A percentile compares a stretch with the other conserved stretches of the same genome.
phyloP scores from a whole-genome alignment of 305 asterid species.

The Euphrasia arctica region DNA sequence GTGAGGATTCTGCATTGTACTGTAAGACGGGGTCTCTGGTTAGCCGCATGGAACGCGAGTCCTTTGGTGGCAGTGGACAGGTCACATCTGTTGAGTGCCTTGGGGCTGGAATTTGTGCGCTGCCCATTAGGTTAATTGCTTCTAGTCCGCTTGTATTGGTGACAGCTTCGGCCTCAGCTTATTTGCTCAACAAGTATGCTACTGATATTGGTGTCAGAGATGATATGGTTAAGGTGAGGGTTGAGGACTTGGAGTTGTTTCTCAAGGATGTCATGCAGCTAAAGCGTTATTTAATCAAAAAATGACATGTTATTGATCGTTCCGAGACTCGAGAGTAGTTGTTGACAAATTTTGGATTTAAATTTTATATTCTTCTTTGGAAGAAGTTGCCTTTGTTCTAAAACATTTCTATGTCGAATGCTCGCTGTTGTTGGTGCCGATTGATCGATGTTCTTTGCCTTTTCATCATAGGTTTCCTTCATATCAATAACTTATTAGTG shows the following conservation, averaged over 20 bases:
- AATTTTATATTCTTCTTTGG: too few relatives aligned
- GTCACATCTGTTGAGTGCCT: slow-evolving; percentile 50
- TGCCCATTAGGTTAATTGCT: slow-evolving; percentile 47
- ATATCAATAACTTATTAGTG: too few relatives aligned
- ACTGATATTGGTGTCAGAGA: slow-evolving; percentile 57
- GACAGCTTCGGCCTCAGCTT: slow-evolving; percentile 54
- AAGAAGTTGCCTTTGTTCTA: too few relatives aligned
- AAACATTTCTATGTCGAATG: too few relatives aligned
- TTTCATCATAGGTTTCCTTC: too few relatives aligned
- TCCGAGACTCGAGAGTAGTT: neutral
- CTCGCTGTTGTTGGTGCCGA: too few relatives aligned
- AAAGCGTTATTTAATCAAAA: too few relatives aligned
- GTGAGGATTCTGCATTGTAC: slow-evolving; percentile 71
- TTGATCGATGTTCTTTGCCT: too few relatives aligned
- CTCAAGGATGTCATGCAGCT: neutral
- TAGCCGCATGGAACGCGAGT: slow-evolving; percentile 29
- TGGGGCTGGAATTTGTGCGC: too few relatives aligned
- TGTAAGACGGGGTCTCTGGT: slow-evolving; percentile 66
- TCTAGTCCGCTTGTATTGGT: slow-evolving; percentile 60
- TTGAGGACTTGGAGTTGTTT: slow-evolving; percentile 49
- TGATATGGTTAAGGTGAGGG: slow-evolving; percentile 50
- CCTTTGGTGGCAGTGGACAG: slow-evolving; percentile 66
- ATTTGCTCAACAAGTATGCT: slow-evolving; percentile 52
- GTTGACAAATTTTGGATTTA: too few relatives aligned
- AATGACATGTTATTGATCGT: too few relatives aligned